phyloP scores from a whole-genome alignment of 2,329 filamentous ascomycete genomes.

The Periglandula ipomoeae region DNA sequence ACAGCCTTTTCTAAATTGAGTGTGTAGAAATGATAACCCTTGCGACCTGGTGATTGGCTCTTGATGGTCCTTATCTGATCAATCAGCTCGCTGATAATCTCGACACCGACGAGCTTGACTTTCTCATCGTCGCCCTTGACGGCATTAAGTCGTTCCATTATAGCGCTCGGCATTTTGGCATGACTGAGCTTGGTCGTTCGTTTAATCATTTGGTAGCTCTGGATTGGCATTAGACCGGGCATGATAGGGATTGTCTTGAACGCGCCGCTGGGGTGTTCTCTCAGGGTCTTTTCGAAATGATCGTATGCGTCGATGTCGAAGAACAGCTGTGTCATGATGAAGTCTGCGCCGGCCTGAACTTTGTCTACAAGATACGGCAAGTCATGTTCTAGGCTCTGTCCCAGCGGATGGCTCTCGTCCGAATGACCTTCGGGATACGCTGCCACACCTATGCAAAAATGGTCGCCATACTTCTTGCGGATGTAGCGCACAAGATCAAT shows the following conservation, averaged over 20 bases:
- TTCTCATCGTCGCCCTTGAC: slow-evolving; percentile 73
- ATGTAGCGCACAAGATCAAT: slow-evolving; percentile 88
- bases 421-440: slow-evolving; percentile 94
- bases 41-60: slow-evolving; percentile 45
- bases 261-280: slow-evolving; percentile 71
- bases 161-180: slow-evolving; percentile 63
- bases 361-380: slow-evolving; percentile 87
- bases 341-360: slow-evolving; percentile 83
- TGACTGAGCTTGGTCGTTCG: slow-evolving; percentile 92
- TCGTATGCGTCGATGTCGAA: slow-evolving; percentile 82
- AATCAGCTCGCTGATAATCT: slow-evolving; percentile 77
- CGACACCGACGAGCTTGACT: slow-evolving; percentile 70
- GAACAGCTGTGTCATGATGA: slow-evolving; percentile 97
- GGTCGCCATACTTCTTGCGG: slow-evolving; percentile 73
- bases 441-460: slow-evolving; percentile 93
- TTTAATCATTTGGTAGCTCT: slow-evolving; percentile 93
- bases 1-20: slow-evolving; percentile 95
- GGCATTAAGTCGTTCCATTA: slow-evolving; percentile 61
- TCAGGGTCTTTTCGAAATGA: slow-evolving; percentile 65
- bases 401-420: slow-evolving; percentile 73
- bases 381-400: slow-evolving; percentile 65
- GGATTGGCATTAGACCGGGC: slow-evolving; percentile 93
- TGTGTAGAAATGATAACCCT: slow-evolving; percentile 96
- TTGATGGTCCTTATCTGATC: slow-evolving; percentile 63
- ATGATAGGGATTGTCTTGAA: slow-evolving; percentile 88